Evolutionary conservation across 768 basidiomycete genomes (phyloP), one percentile per base, ranked within the genome.

Genomic region (Dentipellis fragilis): DNA sequence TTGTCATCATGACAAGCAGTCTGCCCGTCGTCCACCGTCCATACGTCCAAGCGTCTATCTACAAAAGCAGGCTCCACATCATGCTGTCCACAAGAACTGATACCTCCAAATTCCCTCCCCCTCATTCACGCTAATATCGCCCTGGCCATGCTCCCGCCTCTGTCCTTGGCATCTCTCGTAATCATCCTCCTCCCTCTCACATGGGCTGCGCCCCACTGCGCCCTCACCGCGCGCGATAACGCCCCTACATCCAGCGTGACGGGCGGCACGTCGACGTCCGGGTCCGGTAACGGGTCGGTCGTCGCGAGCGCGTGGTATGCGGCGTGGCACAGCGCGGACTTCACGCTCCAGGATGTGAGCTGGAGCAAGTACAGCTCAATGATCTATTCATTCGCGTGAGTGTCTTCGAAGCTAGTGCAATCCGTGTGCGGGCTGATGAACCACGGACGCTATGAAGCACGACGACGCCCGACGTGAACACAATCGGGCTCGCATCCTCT

Each of bases 281-380:
- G 14, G 8, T 19, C 21, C 10, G 11, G 17, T 8, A 34, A 48
- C 34, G 51, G 45, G n/a, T 16, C 45, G 7, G 4, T 54, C 50
- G 72, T 84, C 14, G 73, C 82, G 2, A 68, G 76, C 16, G 73
- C 79, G 9, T 89, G 84, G 84, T 87, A 79, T 61, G 80, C 85
- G 29, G 80, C 82, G 47, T 90, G 81, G 81, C 81, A 85, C 64
- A 58, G 49, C 12, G 60, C 68, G 35, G 70, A 69, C 0, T 83
- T 81, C 61, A 70, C 78, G 0, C 71, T 84, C 23, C 69, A 73
- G 22, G 71, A 77, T 42, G 73, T 90, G 61, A 73, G 72, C 56
- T 90, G 87, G 87, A 64, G 66, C 4, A 78, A 77, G 68, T 89
- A 88, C 68, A 87, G 79, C 2, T 74, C 80, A 54, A 67, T 87